phyloP scores from a whole-genome alignment of 1,284 basidiomycete genomes.

The Violaceomyces palustris region DNA sequence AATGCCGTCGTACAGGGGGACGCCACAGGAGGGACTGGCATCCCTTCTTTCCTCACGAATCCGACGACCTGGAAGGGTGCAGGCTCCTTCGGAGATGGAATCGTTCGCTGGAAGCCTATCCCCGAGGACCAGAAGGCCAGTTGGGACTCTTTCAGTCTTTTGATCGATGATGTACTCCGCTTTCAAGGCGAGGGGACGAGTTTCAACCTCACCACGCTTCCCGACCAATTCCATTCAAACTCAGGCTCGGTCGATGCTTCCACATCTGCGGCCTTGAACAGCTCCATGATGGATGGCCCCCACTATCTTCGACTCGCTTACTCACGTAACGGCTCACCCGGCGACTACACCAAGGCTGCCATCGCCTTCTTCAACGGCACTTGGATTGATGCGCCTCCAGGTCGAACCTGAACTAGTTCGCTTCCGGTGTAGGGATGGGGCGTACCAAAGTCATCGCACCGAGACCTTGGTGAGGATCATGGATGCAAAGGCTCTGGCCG shows the following conservation, averaged over 20 bases:
- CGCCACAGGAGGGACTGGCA: constrained; percentile 64
- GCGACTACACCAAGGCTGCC: constrained; percentile 77
- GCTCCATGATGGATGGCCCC: constrained; percentile 57
- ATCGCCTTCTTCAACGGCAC: constrained; percentile 72
- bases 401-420: constrained; percentile 26
- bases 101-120: constrained; percentile 63
- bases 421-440: no score
- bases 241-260: neutral
- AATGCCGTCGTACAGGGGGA: constrained; percentile 69
- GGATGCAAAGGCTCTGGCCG: no score
- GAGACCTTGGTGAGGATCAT: no score
- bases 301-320: constrained; percentile 76
- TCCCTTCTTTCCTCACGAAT: constrained; percentile 63
- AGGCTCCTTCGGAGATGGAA: constrained; percentile 1
- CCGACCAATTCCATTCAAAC: constrained; percentile 1
- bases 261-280: constrained; percentile 54
- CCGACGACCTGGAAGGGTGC: constrained; percentile 4
- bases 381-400: constrained; percentile 58
- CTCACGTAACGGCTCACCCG: constrained; percentile 63
- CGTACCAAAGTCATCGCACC: no score
- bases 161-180: constrained; percentile 78
- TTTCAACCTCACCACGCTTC: constrained; percentile 27
- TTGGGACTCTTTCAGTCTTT: constrained; percentile 71
- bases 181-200: constrained; percentile 62
- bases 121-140: constrained; percentile 50